These are phyloP conservation scores for Melaleuca alternifolia DNA, from an alignment of 345 rosid genomes.

Conservation along the genomic window DNA sequence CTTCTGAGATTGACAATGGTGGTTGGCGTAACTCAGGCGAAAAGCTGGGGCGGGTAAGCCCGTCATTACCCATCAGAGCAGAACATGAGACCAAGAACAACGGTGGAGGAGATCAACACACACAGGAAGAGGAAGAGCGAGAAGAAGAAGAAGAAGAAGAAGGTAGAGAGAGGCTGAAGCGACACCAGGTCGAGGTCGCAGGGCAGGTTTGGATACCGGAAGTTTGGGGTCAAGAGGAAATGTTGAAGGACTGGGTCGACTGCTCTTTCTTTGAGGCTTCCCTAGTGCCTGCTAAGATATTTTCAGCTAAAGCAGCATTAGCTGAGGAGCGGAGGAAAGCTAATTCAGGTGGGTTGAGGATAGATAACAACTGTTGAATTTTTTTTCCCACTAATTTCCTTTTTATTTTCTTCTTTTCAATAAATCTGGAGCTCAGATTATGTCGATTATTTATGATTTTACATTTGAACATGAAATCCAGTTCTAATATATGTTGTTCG, in stretches of 20 bases:
- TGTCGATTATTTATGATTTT: neutral
- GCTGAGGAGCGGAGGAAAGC: constrained; percentile 50
- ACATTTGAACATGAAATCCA: neutral
- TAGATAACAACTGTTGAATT: constrained; percentile 47
- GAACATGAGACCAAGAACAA: neutral
- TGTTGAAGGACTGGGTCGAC: constrained; percentile 73
- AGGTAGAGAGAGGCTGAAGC: constrained; percentile 27
- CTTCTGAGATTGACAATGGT: neutral
- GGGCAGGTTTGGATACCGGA: constrained; percentile 86
- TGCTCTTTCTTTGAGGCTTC: constrained; percentile 61
- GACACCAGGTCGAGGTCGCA: constrained; percentile 31
- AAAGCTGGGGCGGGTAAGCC: neutral
- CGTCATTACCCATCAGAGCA: neutral
- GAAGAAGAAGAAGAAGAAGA: neutral
- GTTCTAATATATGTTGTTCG: neutral
- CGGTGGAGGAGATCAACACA: neutral
- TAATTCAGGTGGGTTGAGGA: constrained; percentile 24
- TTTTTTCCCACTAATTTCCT: neutral
- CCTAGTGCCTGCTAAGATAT: constrained; percentile 30
- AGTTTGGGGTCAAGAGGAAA: constrained; percentile 79
- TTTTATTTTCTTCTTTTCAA: neutral
- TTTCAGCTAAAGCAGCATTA: constrained; percentile 69
- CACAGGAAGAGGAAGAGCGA: neutral
- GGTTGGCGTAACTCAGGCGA: neutral
- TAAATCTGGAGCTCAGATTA: neutral